These are phyloP conservation scores for Avena atlantica DNA, from an alignment of 176 grass and related monocot genomes.

Conservation along the genomic window DNA sequence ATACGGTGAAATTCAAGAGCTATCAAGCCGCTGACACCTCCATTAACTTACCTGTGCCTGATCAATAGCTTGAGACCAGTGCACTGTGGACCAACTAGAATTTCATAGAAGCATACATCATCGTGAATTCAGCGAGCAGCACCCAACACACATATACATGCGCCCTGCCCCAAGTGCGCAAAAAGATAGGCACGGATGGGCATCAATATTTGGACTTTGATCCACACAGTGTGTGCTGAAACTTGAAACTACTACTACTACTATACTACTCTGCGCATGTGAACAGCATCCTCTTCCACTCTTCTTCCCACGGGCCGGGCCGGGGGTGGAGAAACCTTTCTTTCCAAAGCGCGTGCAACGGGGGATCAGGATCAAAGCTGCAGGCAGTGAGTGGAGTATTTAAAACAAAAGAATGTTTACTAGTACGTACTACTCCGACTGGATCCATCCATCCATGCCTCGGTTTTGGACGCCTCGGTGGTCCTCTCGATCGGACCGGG, in stretches of 20 bases:
- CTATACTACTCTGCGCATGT: neutral
- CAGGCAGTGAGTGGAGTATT: neutral
- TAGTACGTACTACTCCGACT: neutral
- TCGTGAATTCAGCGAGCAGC: neutral
- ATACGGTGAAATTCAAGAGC: neutral
- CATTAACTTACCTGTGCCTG: neutral
- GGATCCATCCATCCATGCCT: neutral
- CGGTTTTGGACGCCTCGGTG: conserved; percentile 1
- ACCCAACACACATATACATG: neutral
- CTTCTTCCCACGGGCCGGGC: neutral
- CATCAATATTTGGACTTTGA: neutral
- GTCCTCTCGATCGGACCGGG: neutral
- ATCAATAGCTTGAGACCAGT: too few relatives aligned
- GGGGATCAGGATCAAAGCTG: neutral
- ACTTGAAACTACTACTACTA: neutral
- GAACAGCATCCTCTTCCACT: neutral
- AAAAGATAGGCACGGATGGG: neutral
- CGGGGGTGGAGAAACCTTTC: neutral
- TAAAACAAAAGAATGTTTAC: conserved; percentile 24
- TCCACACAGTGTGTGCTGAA: neutral
- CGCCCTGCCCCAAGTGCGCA: neutral
- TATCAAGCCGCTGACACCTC: neutral
- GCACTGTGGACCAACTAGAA: neutral
- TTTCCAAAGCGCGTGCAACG: neutral
- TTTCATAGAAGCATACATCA: neutral